Conservation (phyloP, 192 early-diverging fungal species). For the Dissophora globulifera region DNA sequence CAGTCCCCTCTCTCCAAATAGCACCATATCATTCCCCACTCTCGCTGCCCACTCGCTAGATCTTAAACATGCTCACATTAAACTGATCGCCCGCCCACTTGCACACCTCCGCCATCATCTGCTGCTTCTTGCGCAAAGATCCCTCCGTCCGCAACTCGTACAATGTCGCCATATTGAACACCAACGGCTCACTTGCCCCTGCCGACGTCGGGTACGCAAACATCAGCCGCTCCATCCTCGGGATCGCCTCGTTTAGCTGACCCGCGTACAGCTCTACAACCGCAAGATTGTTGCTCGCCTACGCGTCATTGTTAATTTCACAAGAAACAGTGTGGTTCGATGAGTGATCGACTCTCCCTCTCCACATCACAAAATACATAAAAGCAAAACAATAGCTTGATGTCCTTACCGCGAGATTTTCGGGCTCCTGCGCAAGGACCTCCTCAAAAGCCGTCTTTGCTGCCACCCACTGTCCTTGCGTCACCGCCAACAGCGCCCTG, state of each 20-base stretch:
- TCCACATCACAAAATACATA: background rate
- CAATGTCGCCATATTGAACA: constrained; percentile 65
- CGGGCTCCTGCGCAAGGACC: constrained; percentile 52
- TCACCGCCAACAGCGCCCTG: constrained; percentile 51
- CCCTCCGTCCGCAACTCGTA: constrained; percentile 61
- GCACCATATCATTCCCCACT: too few species aligned
- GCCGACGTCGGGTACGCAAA: constrained; percentile 56
- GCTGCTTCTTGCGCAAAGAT: constrained; percentile 53
- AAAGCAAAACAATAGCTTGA: background rate
- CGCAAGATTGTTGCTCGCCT: constrained; percentile 61
- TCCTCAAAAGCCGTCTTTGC: constrained; percentile 55
- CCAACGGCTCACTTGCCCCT: constrained; percentile 55
- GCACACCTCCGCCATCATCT: constrained; percentile 54
- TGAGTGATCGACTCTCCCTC: too few species aligned
- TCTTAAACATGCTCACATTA: constrained; percentile 58
- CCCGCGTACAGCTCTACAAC: constrained; percentile 64
- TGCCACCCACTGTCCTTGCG: constrained; percentile 55
- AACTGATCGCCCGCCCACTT: constrained; percentile 65
- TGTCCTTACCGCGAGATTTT: constrained; percentile 56
- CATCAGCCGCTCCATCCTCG: constrained; percentile 52
- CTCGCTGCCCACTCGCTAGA: background rate
- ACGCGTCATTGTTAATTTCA: background rate
- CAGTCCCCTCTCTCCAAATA: too few species aligned
- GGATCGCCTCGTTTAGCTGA: constrained; percentile 55
- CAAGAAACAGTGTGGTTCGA: too few species aligned